A percentile compares a stretch with the other conserved stretches of the same genome.
Evolutionary conservation across 2,329 filamentous ascomycete genomes (phyloP).

Genomic region (Apiospora saccharicola): DNA sequence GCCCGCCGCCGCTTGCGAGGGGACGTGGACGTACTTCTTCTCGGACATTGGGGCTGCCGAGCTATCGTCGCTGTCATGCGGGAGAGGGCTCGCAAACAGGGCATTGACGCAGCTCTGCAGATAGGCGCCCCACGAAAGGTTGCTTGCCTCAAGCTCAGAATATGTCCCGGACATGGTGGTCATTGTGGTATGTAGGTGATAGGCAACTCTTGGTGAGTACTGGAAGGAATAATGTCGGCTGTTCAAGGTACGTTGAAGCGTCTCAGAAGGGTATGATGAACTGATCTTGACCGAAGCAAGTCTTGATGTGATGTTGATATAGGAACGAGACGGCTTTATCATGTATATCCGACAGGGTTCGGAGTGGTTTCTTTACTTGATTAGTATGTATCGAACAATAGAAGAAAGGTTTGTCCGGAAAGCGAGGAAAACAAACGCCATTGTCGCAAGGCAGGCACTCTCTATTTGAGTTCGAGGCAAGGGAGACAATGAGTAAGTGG

Average conservation of each 20-base stretch:
- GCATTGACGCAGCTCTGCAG: not conserved
- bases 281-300: not conserved
- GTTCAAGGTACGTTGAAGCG: not conserved
- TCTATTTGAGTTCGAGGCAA: slow-evolving; percentile 10
- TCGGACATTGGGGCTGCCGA: not conserved
- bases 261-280: not conserved
- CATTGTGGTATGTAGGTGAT: not conserved
- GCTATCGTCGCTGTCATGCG: not conserved
- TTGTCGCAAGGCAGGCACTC: not conserved
- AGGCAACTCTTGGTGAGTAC: too few species aligned
- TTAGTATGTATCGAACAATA: not conserved
- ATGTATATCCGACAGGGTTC: not conserved
- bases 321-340: not conserved
- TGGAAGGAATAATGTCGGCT: not conserved
- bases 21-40: slow-evolving; percentile 38
- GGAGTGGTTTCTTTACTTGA: not conserved
- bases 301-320: not conserved
- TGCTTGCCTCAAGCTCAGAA: not conserved
- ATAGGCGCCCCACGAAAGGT: not conserved
- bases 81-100: not conserved
- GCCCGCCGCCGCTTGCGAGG: slow-evolving; percentile 50
- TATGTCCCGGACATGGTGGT: slow-evolving; percentile 4
- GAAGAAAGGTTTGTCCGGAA: not conserved
- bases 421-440: not conserved
- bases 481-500: slow-evolving; percentile 19